Conservation (phyloP, 129 eudicot genomes). For the Chrysanthemum makinoi region DNA sequence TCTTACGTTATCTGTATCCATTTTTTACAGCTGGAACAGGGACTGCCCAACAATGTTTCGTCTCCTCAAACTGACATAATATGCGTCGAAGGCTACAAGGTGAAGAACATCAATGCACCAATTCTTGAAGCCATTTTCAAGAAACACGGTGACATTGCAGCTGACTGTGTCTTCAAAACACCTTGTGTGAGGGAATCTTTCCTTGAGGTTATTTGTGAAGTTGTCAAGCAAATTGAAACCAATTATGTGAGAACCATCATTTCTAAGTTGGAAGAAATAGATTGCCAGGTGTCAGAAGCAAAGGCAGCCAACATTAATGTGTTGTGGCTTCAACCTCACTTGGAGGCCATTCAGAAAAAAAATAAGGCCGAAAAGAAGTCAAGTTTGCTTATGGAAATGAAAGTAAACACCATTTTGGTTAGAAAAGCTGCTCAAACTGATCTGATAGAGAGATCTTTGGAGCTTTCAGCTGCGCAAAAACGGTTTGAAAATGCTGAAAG, state of each 20-base stretch:
- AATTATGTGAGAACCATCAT: background rate
- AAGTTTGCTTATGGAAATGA: constrained; percentile 2
- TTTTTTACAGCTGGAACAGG: too few relatives aligned
- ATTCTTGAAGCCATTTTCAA: constrained; percentile 23
- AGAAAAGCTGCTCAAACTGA: constrained; percentile 21
- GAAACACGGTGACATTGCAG: constrained; percentile 34
- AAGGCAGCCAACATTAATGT: constrained; percentile 29
- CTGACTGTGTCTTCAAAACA: constrained; percentile 23
- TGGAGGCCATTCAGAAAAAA: background rate
- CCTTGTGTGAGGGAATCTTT: constrained; percentile 19
- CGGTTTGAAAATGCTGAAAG: constrained; percentile 23
- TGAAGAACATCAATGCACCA: constrained; percentile 35
- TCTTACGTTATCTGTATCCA: too few relatives aligned
- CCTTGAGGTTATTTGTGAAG: constrained; percentile 31
- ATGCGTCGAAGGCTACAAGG: constrained; percentile 37
- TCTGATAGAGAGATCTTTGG: constrained; percentile 21
- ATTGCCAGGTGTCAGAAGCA: constrained; percentile 22
- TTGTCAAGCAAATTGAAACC: constrained; percentile 21
- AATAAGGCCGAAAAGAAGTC: background rate
- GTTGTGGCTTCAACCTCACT: constrained; percentile 31
- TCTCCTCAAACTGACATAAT: constrained; percentile 10
- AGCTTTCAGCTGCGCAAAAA: background rate
- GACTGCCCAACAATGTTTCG: too few relatives aligned
- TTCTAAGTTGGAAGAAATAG: constrained; percentile 14
- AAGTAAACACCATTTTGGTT: constrained; percentile 12